Conservation (phyloP, 179 eudicot species). For the Actinidia chinensis region DNA sequence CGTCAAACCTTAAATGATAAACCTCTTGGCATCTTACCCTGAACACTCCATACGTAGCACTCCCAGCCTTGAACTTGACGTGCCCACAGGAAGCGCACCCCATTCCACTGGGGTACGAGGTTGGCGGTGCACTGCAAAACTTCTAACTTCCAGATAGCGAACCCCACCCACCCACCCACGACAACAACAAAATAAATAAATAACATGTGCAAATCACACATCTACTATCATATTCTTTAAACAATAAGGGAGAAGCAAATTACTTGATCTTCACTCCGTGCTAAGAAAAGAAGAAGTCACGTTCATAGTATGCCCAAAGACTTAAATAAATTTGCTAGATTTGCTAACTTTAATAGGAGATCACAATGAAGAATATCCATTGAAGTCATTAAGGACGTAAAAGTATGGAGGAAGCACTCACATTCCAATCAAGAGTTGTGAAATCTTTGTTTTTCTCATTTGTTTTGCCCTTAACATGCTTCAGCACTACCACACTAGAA, state of each 20-base stretch:
- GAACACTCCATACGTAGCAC: too few species aligned
- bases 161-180: too few species aligned
- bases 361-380: background rate
- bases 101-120: too few species aligned
- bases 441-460: conserved; percentile 64
- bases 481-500: conserved; percentile 46
- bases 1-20: too few species aligned
- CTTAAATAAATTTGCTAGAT: background rate
- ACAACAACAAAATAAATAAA: too few species aligned
- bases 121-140: too few species aligned
- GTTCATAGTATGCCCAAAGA: background rate
- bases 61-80: too few species aligned
- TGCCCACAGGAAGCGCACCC: too few species aligned
- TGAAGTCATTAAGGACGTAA: background rate
- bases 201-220: too few species aligned
- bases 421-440: conserved; percentile 79
- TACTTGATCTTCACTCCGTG: background rate
- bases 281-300: background rate
- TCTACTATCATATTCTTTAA: too few species aligned
- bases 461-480: conserved; percentile 51
- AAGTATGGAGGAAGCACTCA: conserved; percentile 35
- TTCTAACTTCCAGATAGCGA: too few species aligned
- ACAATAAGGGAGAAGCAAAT: background rate
- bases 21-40: too few species aligned
- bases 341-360: background rate